These are phyloP conservation scores for Boletus pseudopeckii DNA, from an alignment of 768 basidiomycete species.

Conservation along the genomic window DNA sequence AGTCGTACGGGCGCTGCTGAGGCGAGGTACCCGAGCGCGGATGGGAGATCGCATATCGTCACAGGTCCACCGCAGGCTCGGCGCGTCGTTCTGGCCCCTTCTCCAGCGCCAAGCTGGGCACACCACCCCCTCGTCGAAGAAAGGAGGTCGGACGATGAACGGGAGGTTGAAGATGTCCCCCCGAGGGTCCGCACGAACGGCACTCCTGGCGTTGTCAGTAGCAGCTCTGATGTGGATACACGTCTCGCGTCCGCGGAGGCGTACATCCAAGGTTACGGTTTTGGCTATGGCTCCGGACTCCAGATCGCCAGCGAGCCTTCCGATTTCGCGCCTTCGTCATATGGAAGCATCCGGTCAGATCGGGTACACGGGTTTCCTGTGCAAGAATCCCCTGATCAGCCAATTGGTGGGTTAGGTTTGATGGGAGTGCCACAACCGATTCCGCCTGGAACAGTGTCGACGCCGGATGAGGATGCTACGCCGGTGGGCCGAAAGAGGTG, in stretches of 20 bases:
- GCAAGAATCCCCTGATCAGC: constrained; percentile 27
- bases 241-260: constrained; percentile 36
- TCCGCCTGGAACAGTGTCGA: constrained; percentile 23
- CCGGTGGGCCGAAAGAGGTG: constrained; percentile 21
- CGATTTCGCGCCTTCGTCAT: constrained; percentile 17
- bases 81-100: constrained; percentile 26
- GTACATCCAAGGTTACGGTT: constrained; percentile 34
- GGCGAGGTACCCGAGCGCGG: constrained; percentile 4
- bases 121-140: constrained; percentile 29
- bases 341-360: constrained; percentile 19
- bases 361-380: constrained; percentile 26
- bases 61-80: constrained; percentile 32
- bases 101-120: constrained; percentile 31
- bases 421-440: constrained; percentile 24
- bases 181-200: constrained; percentile 12
- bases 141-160: constrained; percentile 30
- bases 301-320: constrained; percentile 18
- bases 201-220: background rate
- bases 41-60: constrained; percentile 30
- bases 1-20: constrained; percentile 7
- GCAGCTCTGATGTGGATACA: constrained; percentile 1
- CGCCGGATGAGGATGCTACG: constrained; percentile 27
- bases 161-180: constrained; percentile 10
- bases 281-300: constrained; percentile 33
- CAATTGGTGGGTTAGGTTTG: constrained; percentile 25